Evolutionary conservation across 2,329 filamentous ascomycete species (phyloP), one percentile per base, ranked within the genome.

Genomic region (Grosmannia penicillata): DNA sequence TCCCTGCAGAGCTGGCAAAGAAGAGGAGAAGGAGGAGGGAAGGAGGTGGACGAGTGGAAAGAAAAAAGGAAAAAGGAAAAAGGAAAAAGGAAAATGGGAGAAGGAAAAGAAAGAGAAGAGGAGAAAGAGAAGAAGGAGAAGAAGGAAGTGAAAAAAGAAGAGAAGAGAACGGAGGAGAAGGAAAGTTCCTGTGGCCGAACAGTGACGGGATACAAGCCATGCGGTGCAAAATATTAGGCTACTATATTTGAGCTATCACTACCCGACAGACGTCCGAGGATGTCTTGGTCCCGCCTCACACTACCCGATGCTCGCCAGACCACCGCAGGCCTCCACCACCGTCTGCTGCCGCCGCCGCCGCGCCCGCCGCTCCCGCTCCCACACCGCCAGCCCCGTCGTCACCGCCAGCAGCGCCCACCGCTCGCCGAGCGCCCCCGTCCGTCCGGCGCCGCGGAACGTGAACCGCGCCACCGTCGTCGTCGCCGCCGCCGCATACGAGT

Each of bases 361-460:
- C 14, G 19, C 13, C 35, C 42, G 33, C 22, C 44, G 37, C 19
- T 42, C 40, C 29, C 32, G 29, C 42, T 44, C 44, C 44, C 44
- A 59, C 10, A 56, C 51, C 14, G 49, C 47, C 40, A 60, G 41
- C 21, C 51, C 57, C 33, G 60, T 55, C 7, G 51, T 46, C 11
- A 63, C 59, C 1, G 61, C 56, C 58, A 63, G 62, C 23, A 62
- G 41, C 1, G 55, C 56, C 57, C 58, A 65, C 17, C 57, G 48
- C 39, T 59, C 54, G 8, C 61, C 62, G 10, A 65, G 49, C 23
- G 51, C 46, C 2, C 62, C 61, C 10, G 51, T 51, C 13, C 51
- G 50, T 2, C 60, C 62, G 3, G 49, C 54, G 8, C 61, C 60
- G 6, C 59, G 39, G 41, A 64, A 66, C 15, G 47, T 37, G 40